Evolutionary conservation across 116 monocot genomes (phyloP).

Genomic region (Papilionanthe hybrid): DNA sequence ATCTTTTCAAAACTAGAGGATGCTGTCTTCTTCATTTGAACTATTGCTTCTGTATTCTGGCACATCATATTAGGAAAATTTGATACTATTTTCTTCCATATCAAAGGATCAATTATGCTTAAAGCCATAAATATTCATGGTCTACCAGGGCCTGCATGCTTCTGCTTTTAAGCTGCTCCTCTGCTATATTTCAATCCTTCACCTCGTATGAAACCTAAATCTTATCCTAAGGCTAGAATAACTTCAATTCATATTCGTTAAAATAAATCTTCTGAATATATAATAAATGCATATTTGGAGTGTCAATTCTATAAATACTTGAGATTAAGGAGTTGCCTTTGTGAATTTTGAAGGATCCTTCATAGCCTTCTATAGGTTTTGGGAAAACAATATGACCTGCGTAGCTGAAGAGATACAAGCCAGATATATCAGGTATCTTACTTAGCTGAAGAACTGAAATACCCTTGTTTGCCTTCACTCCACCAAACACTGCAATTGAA

Average conservation of each 20-base stretch:
- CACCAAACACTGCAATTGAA: constrained; percentile 40
- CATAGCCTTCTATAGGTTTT: constrained; percentile 71
- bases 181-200: no score
- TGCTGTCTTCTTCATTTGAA: no score
- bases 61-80: no score
- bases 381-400: constrained; percentile 82
- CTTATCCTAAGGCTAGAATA: not conserved
- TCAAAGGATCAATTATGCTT: no score
- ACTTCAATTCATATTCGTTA: not conserved
- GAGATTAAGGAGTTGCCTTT: constrained; percentile 24
- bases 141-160: no score
- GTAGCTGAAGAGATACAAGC: constrained; percentile 68
- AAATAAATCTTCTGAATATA: not conserved
- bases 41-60: no score
- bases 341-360: constrained; percentile 78
- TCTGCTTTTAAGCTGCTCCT: no score
- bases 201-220: not conserved
- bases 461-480: constrained; percentile 14
- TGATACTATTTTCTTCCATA: no score
- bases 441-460: constrained; percentile 46
- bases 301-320: no score
- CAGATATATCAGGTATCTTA: constrained; percentile 60
- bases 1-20: no score
- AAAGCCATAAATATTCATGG: no score
- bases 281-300: no score